Conservation (phyloP, 768 basidiomycete genomes). For the Omphalotus guepiniiformis region DNA sequence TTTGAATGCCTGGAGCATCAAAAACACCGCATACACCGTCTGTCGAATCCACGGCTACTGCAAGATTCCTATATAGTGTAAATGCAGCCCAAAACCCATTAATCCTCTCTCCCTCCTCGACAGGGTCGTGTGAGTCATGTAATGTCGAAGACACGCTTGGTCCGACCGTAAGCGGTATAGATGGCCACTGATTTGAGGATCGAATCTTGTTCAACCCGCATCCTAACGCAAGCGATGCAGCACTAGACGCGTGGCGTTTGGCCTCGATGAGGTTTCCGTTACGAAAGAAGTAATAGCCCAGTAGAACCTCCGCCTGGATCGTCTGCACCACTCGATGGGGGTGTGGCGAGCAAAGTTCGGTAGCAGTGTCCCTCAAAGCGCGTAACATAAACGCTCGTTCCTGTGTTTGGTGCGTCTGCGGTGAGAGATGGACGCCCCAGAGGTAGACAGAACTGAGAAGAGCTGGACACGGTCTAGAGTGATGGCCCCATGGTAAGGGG, state of each 20-base stretch:
- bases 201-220: slow-evolving; percentile 45
- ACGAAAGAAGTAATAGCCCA: slow-evolving; percentile 62
- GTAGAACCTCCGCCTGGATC: slow-evolving; percentile 59
- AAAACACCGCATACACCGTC: slow-evolving; percentile 50
- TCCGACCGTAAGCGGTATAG: slow-evolving; percentile 32
- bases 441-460: slow-evolving; percentile 25
- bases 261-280: slow-evolving; percentile 58
- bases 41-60: slow-evolving; percentile 49
- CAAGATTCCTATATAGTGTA: slow-evolving; percentile 52
- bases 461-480: slow-evolving; percentile 17
- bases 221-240: slow-evolving; percentile 46
- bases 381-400: slow-evolving; percentile 29
- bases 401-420: slow-evolving; percentile 1
- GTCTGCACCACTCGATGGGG: slow-evolving; percentile 47
- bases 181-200: slow-evolving; percentile 29
- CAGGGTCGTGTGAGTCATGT: slow-evolving; percentile 33
- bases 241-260: slow-evolving; percentile 50
- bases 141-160: slow-evolving; percentile 37
- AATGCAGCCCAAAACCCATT: slow-evolving; percentile 65
- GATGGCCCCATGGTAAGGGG: slow-evolving; percentile 10
- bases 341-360: slow-evolving; percentile 39
- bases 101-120: slow-evolving; percentile 66
- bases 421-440: slow-evolving; percentile 29
- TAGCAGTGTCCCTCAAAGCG: slow-evolving; percentile 34
- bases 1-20: slow-evolving; percentile 44